Evolutionary conservation across 176 grass and related monocot genomes (phyloP).

Genomic region (Eleusine coracana): DNA sequence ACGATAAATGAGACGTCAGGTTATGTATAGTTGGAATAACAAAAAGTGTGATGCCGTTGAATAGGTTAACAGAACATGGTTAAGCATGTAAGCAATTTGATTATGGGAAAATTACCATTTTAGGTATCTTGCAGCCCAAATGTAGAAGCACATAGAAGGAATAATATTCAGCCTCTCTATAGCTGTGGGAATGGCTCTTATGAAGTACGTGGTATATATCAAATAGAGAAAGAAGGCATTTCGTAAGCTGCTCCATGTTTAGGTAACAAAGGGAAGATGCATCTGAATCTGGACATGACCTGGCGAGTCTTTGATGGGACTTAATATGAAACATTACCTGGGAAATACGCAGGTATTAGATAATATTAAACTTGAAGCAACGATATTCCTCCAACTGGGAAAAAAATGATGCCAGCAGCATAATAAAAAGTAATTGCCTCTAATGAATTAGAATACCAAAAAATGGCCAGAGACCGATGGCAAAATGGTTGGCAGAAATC

Average conservation of each 20-base stretch:
- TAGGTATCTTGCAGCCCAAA: slow-evolving; percentile 71
- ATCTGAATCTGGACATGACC: slow-evolving; percentile 52
- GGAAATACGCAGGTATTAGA: slow-evolving; percentile 34
- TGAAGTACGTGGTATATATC: slow-evolving; percentile 66
- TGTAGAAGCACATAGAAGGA: slow-evolving; percentile 90
- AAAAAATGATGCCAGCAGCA: slow-evolving; percentile 15
- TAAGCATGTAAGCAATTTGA: slow-evolving; percentile 20
- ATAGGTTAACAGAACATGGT: slow-evolving; percentile 14
- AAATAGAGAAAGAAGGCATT: slow-evolving; percentile 79
- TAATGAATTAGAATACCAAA: not conserved
- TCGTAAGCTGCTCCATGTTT: slow-evolving; percentile 89
- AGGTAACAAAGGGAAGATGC: slow-evolving; percentile 74
- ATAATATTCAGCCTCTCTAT: slow-evolving; percentile 74
- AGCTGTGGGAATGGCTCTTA: slow-evolving; percentile 44
- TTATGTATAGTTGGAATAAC: slow-evolving; percentile 18
- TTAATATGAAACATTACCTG: slow-evolving; percentile 91
- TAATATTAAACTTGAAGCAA: slow-evolving; percentile 22
- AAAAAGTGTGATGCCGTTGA: slow-evolving; percentile 4
- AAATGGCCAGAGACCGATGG: slow-evolving; percentile 1
- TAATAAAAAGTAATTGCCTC: slow-evolving; percentile 7
- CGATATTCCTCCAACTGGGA: slow-evolving; percentile 17
- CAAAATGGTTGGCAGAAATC: slow-evolving; percentile 14
- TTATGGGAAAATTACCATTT: slow-evolving; percentile 57
- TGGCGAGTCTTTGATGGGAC: slow-evolving; percentile 76
- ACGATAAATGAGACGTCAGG: slow-evolving; percentile 27